These are phyloP conservation scores for Wickerhamiella sergipiensis DNA, from an alignment of 805 yeast genomes.

Conservation along the genomic window DNA sequence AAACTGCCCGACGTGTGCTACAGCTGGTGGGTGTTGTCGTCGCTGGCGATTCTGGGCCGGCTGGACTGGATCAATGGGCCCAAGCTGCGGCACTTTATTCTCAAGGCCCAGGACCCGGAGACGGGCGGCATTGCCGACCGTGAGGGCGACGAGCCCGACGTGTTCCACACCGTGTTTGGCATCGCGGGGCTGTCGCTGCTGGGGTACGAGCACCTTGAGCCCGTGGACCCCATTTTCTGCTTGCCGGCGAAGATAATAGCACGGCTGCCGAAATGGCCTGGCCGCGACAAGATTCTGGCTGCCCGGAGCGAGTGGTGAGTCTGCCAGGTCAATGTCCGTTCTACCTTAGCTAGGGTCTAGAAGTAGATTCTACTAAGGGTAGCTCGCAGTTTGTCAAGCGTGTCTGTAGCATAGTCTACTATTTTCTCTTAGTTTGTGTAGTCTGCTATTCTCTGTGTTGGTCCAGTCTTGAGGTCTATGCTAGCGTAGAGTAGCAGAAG, in stretches of 20 bases:
- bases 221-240: slow-evolving; percentile 78
- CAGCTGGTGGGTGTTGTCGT: slow-evolving; percentile 91
- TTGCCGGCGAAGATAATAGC: slow-evolving; percentile 44
- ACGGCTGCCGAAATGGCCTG: slow-evolving; percentile 8
- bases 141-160: slow-evolving; percentile 81
- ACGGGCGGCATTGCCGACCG: slow-evolving; percentile 90
- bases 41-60: slow-evolving; percentile 51
- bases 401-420: too few relatives aligned
- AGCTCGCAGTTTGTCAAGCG: too few relatives aligned
- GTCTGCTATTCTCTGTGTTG: too few relatives aligned
- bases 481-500: too few relatives aligned
- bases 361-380: too few relatives aligned
- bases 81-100: slow-evolving; percentile 51
- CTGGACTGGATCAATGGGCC: slow-evolving; percentile 65
- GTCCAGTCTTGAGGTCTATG: too few relatives aligned
- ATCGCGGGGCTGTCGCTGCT: slow-evolving; percentile 74
- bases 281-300: neutral
- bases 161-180: slow-evolving; percentile 85
- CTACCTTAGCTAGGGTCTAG: too few relatives aligned
- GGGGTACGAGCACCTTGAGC: slow-evolving; percentile 43
- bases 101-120: slow-evolving; percentile 60
- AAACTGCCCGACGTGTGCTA: slow-evolving; percentile 96
- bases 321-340: neutral
- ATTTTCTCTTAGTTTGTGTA: too few relatives aligned
- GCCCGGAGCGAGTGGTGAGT: neutral